These are phyloP conservation scores for Rhizopogon roseolus DNA, from an alignment of 768 basidiomycete genomes.

Conservation along the genomic window DNA sequence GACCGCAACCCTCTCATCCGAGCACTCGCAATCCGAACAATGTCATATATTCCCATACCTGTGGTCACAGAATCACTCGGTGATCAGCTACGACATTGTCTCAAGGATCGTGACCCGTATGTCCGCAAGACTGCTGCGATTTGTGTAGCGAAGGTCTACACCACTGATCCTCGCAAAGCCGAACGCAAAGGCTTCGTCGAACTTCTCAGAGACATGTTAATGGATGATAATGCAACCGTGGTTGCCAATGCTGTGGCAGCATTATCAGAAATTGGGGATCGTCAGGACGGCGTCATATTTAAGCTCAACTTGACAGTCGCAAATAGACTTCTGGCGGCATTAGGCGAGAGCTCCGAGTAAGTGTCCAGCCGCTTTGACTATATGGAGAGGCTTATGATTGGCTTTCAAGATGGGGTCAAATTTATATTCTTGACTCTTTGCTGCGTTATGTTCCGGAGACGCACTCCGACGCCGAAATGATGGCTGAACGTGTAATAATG, in stretches of 20 bases:
- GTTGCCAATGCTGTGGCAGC: conserved; percentile 97
- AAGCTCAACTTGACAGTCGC: conserved; percentile 84
- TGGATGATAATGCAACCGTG: conserved; percentile 93
- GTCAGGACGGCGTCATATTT: conserved; percentile 92
- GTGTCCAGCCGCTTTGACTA: conserved; percentile 28
- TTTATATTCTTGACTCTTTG: conserved; percentile 94
- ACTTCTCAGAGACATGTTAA: conserved; percentile 84
- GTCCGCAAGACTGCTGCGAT: conserved; percentile 98
- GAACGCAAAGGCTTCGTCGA: conserved; percentile 91
- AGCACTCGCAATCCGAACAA: conserved; percentile 94
- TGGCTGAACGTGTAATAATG: conserved; percentile 93
- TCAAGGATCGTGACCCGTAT: conserved; percentile 95
- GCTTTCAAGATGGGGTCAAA: conserved; percentile 87
- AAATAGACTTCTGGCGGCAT: conserved; percentile 84
- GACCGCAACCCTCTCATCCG: conserved; percentile 96
- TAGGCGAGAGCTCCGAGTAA: conserved; percentile 96
- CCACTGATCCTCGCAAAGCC: conserved; percentile 79
- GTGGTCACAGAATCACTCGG: conserved; percentile 79
- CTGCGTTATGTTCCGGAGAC: conserved; percentile 91
- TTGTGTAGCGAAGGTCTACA: conserved; percentile 93
- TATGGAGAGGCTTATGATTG: conserved; percentile 4
- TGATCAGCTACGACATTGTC: conserved; percentile 87
- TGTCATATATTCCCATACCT: conserved; percentile 97
- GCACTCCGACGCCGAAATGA: conserved; percentile 83
- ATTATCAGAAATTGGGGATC: conserved; percentile 92